phyloP scores from a whole-genome alignment of 331 rosid genomes.

The Spiraea crenata region DNA sequence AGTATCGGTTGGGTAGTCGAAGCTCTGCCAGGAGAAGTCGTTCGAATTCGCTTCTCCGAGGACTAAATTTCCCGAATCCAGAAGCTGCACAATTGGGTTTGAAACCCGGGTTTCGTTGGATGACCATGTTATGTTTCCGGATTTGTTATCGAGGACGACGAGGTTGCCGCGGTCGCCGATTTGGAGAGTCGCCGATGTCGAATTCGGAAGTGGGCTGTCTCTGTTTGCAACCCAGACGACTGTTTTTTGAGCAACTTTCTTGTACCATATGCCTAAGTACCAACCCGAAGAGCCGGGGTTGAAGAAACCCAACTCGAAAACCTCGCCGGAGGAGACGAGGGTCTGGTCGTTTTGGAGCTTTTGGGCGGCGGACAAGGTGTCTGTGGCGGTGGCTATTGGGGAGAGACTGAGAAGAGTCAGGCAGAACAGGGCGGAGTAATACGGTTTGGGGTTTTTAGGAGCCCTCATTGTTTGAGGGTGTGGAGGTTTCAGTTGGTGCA shows the following conservation, averaged over 20 bases:
- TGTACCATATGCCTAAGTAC: slow-evolving; percentile 29
- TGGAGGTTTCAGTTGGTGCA: slow-evolving; percentile 11
- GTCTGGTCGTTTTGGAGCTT: slow-evolving; percentile 15
- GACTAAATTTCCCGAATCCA: slow-evolving; percentile 12
- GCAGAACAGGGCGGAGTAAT: slow-evolving; percentile 22
- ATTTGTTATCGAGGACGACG: background rate
- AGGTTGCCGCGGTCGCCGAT: background rate
- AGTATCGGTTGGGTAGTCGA: slow-evolving; percentile 4
- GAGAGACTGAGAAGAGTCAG: slow-evolving; percentile 23
- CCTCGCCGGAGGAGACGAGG: slow-evolving; percentile 5
- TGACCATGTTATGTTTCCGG: background rate
- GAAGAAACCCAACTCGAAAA: slow-evolving; percentile 24
- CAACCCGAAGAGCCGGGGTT: slow-evolving; percentile 13
- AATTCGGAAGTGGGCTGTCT: slow-evolving; percentile 20
- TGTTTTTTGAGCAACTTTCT: background rate
- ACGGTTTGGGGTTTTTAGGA: slow-evolving; percentile 7
- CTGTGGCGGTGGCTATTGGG: slow-evolving; percentile 33
- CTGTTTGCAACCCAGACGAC: slow-evolving; percentile 24
- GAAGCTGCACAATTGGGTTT: slow-evolving; percentile 1
- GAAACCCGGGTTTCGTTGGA: background rate
- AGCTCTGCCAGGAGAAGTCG: slow-evolving; percentile 11
- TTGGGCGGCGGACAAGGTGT: slow-evolving; percentile 37
- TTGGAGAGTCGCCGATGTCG: background rate
- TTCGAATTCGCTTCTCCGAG: background rate
- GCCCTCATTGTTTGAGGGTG: slow-evolving; percentile 33